These are phyloP conservation scores for Amborella trichopoda DNA, from an alignment of 164 flowering plant genomes.

Conservation along the genomic window DNA sequence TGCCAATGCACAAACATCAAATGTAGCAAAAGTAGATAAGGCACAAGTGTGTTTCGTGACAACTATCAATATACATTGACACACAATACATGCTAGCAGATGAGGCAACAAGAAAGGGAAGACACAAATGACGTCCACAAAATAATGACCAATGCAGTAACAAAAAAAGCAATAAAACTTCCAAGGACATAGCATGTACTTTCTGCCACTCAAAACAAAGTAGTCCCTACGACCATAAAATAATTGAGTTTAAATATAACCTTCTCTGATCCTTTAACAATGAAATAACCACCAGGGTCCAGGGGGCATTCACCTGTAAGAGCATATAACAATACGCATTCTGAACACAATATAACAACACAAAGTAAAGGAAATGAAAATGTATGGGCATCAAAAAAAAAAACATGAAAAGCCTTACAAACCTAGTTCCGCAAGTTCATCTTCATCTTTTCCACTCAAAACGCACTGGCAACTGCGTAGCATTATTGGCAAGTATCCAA, in stretches of 20 bases:
- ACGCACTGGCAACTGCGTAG: conserved; percentile 67
- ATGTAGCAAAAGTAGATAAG: too few relatives aligned
- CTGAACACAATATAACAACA: not conserved
- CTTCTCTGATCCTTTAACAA: conserved; percentile 95
- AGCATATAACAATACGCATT: conserved; percentile 3
- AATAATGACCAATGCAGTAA: too few relatives aligned
- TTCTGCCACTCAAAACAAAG: too few relatives aligned
- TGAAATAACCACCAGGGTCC: conserved; percentile 94
- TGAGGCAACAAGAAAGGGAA: too few relatives aligned
- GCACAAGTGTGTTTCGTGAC: too few relatives aligned
- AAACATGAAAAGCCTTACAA: conserved; percentile 3
- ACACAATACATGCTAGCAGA: too few relatives aligned
- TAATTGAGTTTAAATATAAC: conserved; percentile 19
- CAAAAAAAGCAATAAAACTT: too few relatives aligned
- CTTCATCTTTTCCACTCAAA: conserved; percentile 66
- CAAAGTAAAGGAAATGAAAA: conserved; percentile 2
- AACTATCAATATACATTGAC: too few relatives aligned
- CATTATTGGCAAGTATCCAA: conserved; percentile 93
- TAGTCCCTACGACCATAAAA: too few relatives aligned
- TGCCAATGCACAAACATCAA: too few relatives aligned
- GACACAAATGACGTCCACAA: too few relatives aligned
- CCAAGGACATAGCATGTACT: too few relatives aligned
- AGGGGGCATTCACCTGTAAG: conserved; percentile 92
- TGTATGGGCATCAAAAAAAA: not conserved
- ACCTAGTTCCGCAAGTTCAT: conserved; percentile 79